Evolutionary conservation across 495 filamentous ascomycete species (phyloP), one percentile per base, ranked within the genome.

Genomic region (Pyronema domesticum): DNA sequence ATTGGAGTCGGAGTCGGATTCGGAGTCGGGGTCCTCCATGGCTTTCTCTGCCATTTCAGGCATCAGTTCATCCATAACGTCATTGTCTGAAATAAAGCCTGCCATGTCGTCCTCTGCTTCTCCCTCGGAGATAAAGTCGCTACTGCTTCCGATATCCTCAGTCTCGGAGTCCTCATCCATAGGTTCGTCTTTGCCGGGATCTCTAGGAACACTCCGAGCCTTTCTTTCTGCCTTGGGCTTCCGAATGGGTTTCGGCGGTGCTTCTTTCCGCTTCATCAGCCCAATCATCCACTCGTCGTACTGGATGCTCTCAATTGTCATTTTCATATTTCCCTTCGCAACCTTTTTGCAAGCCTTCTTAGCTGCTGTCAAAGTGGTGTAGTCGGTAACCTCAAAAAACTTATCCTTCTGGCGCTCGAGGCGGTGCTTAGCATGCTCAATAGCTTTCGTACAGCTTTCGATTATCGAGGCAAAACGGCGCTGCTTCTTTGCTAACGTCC

Each of bases 301-400:
- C 51, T 63, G 62, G 76, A 74, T 8, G 70, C 74, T 71, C 30
- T 72, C 74, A n/a, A 94, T 65, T 6, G 71, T 85, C 3, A 63
- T 59, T 44, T 86, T 76, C 65, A 93, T 63, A 42, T 68, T 72
- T n/a, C 62, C 59, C 46, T 76, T 76, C 54, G 48, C 48, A 43
- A 17, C 39, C 9, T 51, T 30, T 18, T 51, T 51, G 13, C 34
- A 11, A 51, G 39, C 17, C 23, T 30, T 30, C 23, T 30, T 30
- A 5, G 23, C 23, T 30, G 23, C 23, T 30, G 23, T 5, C 23
- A 30, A 30, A 30, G 23, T 30, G 23, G 23, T 1, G 23, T 30
- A 30, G 23, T 30, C 23, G 23, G 23, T 30, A 30, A 30, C 23
- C 23, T 30, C 23, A 30, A 30, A 30, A 30, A 30, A 30, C 23